A percentile compares a stretch with the other conserved stretches of the same genome.
phyloP scores from a whole-genome alignment of 2,329 filamentous ascomycete species.

The Aspergillus clavatus region DNA sequence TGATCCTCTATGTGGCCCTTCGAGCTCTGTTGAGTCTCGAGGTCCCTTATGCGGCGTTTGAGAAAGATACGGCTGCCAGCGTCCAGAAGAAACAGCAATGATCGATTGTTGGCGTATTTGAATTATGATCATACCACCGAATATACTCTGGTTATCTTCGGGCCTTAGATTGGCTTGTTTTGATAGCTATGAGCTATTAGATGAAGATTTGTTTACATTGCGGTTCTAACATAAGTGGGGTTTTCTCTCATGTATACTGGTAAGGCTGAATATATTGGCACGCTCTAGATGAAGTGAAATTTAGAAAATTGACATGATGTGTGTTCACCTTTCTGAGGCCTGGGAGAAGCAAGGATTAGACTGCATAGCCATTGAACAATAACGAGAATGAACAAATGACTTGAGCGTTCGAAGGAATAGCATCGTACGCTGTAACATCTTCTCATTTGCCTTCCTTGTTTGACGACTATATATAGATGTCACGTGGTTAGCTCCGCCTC shows the following conservation, averaged over 20 bases:
- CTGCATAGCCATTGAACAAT: no score
- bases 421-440: neutral
- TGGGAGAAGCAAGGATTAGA: no score
- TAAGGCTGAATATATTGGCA: neutral
- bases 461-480: neutral
- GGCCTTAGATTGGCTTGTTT: conserved; percentile 1
- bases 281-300: neutral
- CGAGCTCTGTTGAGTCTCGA: conserved; percentile 72
- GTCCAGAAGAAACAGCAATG: conserved; percentile 76
- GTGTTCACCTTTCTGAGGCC: no score
- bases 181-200: neutral
- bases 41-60: conserved; percentile 90
- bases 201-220: neutral
- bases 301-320: neutral
- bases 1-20: conserved; percentile 74
- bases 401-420: no score
- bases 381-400: no score
- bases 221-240: neutral
- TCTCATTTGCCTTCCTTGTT: no score
- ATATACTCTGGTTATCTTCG: neutral
- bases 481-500: conserved; percentile 5
- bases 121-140: conserved; percentile 2
- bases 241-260: neutral
- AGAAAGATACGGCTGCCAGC: conserved; percentile 88
- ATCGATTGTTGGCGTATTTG: conserved; percentile 9